Percentiles rank a stretch among this genome's conserved stretches.
Evolutionary conservation across 2,329 filamentous ascomycete species (phyloP).

Genomic region (Capronia americana): DNA sequence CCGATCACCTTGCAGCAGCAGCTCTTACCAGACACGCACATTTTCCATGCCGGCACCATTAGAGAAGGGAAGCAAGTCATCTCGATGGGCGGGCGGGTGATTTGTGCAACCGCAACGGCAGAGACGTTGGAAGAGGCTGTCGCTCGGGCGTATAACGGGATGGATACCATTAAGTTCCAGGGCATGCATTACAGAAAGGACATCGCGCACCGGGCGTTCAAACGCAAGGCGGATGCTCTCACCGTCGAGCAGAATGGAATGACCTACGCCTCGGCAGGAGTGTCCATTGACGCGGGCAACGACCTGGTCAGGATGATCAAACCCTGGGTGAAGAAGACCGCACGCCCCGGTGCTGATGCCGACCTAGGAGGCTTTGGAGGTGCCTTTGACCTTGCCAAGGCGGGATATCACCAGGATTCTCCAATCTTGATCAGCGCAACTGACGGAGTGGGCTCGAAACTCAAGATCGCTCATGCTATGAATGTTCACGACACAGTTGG

Average conservation of each 20-base stretch:
- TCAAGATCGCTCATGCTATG: slow-evolving; percentile 91
- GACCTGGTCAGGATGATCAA: slow-evolving; percentile 92
- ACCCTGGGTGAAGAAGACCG: slow-evolving; percentile 82
- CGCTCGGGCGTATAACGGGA: slow-evolving; percentile 82
- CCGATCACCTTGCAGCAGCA: slow-evolving; percentile 60
- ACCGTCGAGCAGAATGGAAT: slow-evolving; percentile 51
- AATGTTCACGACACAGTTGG: slow-evolving; percentile 92
- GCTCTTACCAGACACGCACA: slow-evolving; percentile 64
- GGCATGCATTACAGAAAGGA: slow-evolving; percentile 92
- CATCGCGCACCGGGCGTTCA: slow-evolving; percentile 75
- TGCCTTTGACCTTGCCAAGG: slow-evolving; percentile 76
- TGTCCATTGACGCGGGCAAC: slow-evolving; percentile 94
- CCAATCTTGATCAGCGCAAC: slow-evolving; percentile 92
- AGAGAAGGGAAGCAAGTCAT: slow-evolving; percentile 65
- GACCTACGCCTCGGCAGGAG: slow-evolving; percentile 91
- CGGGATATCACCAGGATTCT: slow-evolving; percentile 75
- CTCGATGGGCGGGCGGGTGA: slow-evolving; percentile 87
- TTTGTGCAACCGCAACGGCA: slow-evolving; percentile 84
- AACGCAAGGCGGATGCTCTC: slow-evolving; percentile 33
- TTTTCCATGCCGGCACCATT: slow-evolving; percentile 91
- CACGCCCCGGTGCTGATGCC: slow-evolving; percentile 84
- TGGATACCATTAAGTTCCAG: slow-evolving; percentile 80
- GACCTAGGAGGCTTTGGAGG: slow-evolving; percentile 96
- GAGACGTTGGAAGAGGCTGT: slow-evolving; percentile 81
- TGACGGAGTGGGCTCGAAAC: slow-evolving; percentile 94